Evolutionary conservation across 2,329 filamentous ascomycete species (phyloP), one percentile per base, ranked within the genome.

Genomic region (Diaporthe ilicicola): DNA sequence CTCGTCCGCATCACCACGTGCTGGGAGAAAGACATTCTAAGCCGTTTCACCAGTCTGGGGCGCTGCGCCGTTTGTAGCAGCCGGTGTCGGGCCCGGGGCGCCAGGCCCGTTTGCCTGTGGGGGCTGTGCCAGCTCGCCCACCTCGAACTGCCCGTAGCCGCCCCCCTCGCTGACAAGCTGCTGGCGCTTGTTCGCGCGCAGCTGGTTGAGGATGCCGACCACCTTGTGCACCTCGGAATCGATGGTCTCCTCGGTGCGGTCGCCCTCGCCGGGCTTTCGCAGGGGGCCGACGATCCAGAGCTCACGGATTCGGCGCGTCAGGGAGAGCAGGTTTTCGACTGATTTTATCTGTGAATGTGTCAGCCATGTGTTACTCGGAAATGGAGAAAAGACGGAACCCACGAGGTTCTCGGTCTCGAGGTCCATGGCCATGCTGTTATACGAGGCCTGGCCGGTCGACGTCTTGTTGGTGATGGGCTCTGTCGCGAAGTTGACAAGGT

Each of bases 261-360:
- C 81, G 46, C 82, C 82, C 62, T 85, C 82, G 53, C 82, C 83
- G 4, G 84, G 80, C 55, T 78, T 80, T 69, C 81, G 81, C 29
- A 87, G 77, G 1, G 85, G 82, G 2, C 86, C 86, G 69, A 83
- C 81, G 13, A 86, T 80, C 85, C 85, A 87, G 29, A 87, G 79
- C 68, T 84, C 82, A 73, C 86, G 85, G 70, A 88, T 79, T 73
- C 84, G 82, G 46, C 85, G 82, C 22, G 81, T 86, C 15, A 88
- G 78, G 34, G 78, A 76, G 4, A 87, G 79, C 4, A 88, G 79
- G 70, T 86, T 82, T 71, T 87, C 78, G 37, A 82, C 74, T 10
- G 82, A 81, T 71, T 81, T 78, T 69, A 83, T 81, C 83, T 84
- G 65, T 39, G 22, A 8, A 7, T 4, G 46, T 32, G 10, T 69